Base-by-base conservation (phyloP, 164 flowering plant genomes). In the Magnolia kwangsiensis region DNA sequence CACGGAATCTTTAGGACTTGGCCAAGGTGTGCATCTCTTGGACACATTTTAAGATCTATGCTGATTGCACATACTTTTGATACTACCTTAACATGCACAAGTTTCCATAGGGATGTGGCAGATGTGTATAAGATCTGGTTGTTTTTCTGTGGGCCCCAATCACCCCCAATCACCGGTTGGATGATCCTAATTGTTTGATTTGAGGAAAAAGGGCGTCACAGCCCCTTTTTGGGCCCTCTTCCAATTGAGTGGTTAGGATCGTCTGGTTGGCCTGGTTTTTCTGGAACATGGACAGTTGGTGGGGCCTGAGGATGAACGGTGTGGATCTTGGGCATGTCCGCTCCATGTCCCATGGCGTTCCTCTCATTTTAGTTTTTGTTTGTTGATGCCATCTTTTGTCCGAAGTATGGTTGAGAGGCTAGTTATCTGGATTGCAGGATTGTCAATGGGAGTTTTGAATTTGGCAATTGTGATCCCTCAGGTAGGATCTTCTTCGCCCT, bases 391-490 rank as follows among this genome's bases (percentile, higher is more conserved):
- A 0, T 37, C 45, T 37, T 37, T 37, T 37, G 45, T 37, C 45
- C 0, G 7, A 37, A 37, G 45, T 37, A 4, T 37, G 78, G 58
- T 10, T 72, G 7, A 68, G 67, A 50, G 24, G 21, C 27, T 74
- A 18, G 67, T 74, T 80, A 69, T 69, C 64, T 72, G 37, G 63
- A 11, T 79, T 84, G 83, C 91, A 96, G 99, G 99, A 14, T 84
- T 96, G 64, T 90, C 97, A 64, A 90, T 94, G 97, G 99, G 99
- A n/a, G 88, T 96, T 66, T 79, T 94, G 80, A 96, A 96, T 83
- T 83, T 93, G 74, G 95, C 99, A 65, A 89, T 94, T 74, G 98
- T 94, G 50, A 81, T 91, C 74, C 99, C 99, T 74, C 98, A 94
- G 99, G 99, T 94, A 37, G 45, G 45, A 37, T 37, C 45, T 37